phyloP scores from a whole-genome alignment of 2,329 filamentous ascomycete genomes.

The Ascochyta viciae-villosae region DNA sequence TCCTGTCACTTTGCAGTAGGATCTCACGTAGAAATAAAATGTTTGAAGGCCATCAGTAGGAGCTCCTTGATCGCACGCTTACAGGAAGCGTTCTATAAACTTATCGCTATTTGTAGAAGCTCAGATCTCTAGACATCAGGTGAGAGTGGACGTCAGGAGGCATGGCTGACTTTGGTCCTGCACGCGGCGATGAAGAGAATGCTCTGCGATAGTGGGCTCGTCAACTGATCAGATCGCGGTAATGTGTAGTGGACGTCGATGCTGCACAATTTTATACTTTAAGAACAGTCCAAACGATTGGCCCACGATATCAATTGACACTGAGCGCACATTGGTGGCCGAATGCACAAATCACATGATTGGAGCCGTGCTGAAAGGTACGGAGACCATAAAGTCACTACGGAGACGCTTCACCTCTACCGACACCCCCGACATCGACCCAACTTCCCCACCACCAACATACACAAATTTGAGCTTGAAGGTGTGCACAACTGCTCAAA shows the following conservation, averaged over 20 bases:
- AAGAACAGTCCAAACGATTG: neutral
- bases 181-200: neutral
- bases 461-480: neutral
- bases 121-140: neutral
- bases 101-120: neutral
- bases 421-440: conserved; percentile 3
- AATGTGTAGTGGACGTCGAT: neutral
- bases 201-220: neutral
- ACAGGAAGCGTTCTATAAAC: neutral
- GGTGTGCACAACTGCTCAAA: neutral
- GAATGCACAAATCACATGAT: conserved; percentile 11
- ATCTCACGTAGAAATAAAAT: too few relatives aligned
- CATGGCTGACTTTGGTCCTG: neutral
- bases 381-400: conserved; percentile 6
- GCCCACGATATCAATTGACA: neutral
- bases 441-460: conserved; percentile 2
- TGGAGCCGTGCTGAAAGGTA: conserved; percentile 6
- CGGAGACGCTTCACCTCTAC: conserved; percentile 14
- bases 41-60: neutral
- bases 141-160: neutral
- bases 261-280: neutral
- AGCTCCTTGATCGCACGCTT: neutral
- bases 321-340: neutral
- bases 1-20: too few relatives aligned
- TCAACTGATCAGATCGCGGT: neutral